Conservation (phyloP, 2,329 filamentous ascomycete species). For the Clarireedia homoeocarpa region DNA sequence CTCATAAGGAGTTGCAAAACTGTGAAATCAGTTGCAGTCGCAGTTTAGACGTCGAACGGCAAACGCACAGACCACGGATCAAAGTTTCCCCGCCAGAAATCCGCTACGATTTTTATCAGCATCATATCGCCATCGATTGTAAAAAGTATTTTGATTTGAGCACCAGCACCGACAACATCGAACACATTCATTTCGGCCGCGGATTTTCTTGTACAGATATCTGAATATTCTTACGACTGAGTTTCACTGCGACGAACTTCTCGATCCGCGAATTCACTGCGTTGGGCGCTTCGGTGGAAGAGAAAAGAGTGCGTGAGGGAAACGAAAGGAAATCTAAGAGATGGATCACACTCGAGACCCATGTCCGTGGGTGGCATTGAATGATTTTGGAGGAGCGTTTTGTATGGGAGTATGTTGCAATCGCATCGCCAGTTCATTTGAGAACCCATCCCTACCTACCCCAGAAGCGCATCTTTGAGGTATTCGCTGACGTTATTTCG, state of each 20-base stretch:
- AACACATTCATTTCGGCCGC: no score
- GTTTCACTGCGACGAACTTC: no score
- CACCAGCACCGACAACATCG: neutral
- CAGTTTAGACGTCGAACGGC: no score
- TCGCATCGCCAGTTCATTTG: conserved; percentile 5
- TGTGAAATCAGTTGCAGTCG: no score
- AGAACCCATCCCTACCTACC: neutral
- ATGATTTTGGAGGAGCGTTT: conserved; percentile 96
- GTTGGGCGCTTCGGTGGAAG: no score
- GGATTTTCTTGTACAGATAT: no score
- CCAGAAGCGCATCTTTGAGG: neutral
- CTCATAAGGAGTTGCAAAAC: no score
- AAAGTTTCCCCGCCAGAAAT: no score
- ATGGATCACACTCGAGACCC: conserved; percentile 98
- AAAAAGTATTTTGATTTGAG: neutral
- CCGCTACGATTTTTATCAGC: conserved; percentile 1
- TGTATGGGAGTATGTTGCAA: conserved; percentile 75
- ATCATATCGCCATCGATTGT: conserved; percentile 8
- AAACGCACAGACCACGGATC: no score
- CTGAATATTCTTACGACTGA: no score
- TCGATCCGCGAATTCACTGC: no score
- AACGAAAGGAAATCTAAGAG: conserved; percentile 19
- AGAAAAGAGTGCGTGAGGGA: no score
- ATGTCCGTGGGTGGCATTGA: conserved; percentile 92
- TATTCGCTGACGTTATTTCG: conserved; percentile 15